Base-by-base conservation (phyloP, 163 green algal species). In the Smithsoniella earleae region DNA sequence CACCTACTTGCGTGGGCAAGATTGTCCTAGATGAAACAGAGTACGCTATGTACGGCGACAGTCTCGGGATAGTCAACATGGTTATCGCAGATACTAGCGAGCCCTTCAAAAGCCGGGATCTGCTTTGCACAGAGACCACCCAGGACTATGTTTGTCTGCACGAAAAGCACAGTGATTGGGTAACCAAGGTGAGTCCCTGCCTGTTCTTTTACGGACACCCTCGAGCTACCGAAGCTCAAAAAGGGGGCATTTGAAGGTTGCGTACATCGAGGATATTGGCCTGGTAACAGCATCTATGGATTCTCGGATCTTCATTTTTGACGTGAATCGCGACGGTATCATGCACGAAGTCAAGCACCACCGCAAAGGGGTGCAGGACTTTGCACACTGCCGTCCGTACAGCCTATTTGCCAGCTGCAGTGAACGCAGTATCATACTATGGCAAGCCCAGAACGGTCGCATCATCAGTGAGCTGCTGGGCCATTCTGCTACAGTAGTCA, bases 351-450 rank as follows among this genome's bases (percentile, higher is more conserved):
- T 87, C 77, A 84, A 62, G 2, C 80, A 88, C 58, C 89, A 95
- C 74, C 49, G 36, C 27, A 88, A 88, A 66, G 84, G 82, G 1
- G 88, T 95, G 36, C 82, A 89, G 73, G 78, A 73, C 66, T 89
- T 91, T 44, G 84, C 83, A 13, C 85, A 87, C 80, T 86, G 83
- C 77, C 79, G 73, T 28, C 84, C 86, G 25, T 95, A 90, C 80
- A 88, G 82, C 31, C 76, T 90, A 64, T 88, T 92, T 73, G 88
- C 84, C 1, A 88, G 78, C 37, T 89, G 83, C 46, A 88, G 88
- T 10, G 88, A 93, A 79, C 81, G 89, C 18, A 85, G 88, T 74
- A 82, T 93, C 43, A 82, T 91, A 38, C 62, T 95, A 22, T 95
- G 89, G 89, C 83, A 94, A 79, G 84, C 80, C 73, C 82, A 86